Evolutionary conservation across 768 basidiomycete species (phyloP).

Genomic region (Lactifluus piperatus): DNA sequence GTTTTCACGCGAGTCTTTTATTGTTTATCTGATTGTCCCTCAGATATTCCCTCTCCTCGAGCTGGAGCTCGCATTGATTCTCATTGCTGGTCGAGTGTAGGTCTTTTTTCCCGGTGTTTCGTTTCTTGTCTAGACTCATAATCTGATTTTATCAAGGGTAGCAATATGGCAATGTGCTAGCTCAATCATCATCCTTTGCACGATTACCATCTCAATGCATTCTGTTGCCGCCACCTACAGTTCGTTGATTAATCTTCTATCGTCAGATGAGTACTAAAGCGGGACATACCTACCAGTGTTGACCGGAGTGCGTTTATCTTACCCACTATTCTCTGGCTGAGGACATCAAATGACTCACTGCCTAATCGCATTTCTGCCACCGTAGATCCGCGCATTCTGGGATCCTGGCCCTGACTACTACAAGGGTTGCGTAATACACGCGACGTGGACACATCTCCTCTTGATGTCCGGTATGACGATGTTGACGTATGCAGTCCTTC

Average conservation of each 20-base stretch:
- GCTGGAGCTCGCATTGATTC: neutral
- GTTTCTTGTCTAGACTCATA: neutral
- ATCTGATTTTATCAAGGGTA: neutral
- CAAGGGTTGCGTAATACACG: neutral
- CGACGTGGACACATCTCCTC: neutral
- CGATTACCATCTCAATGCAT: neutral
- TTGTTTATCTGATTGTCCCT: neutral
- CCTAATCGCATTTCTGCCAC: neutral
- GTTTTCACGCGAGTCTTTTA: neutral
- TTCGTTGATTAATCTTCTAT: neutral
- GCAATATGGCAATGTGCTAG: slow-evolving; percentile 2
- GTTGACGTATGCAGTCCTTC: neutral
- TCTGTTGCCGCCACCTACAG: neutral
- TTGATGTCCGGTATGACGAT: slow-evolving; percentile 3
- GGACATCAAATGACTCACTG: neutral
- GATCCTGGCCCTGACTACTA: neutral
- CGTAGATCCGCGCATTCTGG: neutral
- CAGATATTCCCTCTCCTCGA: slow-evolving; percentile 6
- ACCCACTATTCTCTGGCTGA: too few species aligned
- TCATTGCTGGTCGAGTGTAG: slow-evolving; percentile 10
- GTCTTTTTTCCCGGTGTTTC: neutral
- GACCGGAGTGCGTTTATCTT: neutral
- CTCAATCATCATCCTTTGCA: neutral
- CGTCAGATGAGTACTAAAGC: neutral
- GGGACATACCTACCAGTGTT: neutral